Evolutionary conservation across 139 green algal species (phyloP).

Genomic region (Zygnema circumcarinatum): DNA sequence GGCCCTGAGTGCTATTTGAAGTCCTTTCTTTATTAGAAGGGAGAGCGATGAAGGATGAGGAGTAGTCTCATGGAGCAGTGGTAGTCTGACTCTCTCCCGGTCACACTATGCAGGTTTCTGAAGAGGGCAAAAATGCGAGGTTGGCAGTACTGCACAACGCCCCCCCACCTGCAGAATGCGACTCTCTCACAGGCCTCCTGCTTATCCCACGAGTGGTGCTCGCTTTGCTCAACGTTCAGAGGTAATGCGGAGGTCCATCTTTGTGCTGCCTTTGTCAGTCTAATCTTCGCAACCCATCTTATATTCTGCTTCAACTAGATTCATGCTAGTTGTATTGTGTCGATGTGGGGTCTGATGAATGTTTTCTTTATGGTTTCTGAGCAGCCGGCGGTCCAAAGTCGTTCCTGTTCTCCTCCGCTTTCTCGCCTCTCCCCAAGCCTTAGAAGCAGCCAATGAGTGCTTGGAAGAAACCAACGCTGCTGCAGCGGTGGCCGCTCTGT

Average conservation of each 20-base stretch:
- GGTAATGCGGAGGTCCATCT: no score
- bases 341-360: no score
- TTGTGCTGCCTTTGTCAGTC: no score
- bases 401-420: conserved; percentile 58
- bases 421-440: neutral
- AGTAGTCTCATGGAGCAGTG: no score
- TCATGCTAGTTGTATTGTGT: no score
- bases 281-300: no score
- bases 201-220: conserved; percentile 21
- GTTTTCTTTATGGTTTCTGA: no score
- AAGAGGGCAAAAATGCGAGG: conserved; percentile 18
- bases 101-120: neutral
- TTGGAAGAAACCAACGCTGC: neutral
- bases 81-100: no score
- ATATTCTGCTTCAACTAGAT: no score
- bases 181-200: neutral
- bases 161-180: neutral
- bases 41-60: no score
- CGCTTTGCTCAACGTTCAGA: neutral
- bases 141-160: conserved; percentile 65
- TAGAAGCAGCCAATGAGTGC: neutral
- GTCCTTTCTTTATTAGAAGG: no score
- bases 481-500: neutral
- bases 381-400: conserved; percentile 55
- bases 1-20: no score